Conservation (phyloP, 2,329 filamentous ascomycete species). For the Pseudogymnoascus sp. region DNA sequence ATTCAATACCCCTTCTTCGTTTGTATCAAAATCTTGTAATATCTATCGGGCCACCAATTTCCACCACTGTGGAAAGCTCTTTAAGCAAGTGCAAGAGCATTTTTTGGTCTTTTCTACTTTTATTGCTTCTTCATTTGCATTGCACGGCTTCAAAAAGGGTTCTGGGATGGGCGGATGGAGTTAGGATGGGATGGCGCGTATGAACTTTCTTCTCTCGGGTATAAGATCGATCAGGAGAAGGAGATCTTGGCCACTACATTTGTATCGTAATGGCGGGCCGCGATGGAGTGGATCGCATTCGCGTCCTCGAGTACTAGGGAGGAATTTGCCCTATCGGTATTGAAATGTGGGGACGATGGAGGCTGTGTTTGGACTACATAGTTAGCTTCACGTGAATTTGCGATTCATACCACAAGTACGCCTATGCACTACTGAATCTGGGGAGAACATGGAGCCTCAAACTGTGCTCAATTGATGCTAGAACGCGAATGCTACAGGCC, state of each 20-base stretch:
- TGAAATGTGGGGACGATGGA: conserved; percentile 5
- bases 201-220: not conserved
- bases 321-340: not conserved
- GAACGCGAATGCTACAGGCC: not conserved
- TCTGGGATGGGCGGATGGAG: conserved; percentile 1
- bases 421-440: not conserved
- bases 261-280: conserved; percentile 6
- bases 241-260: not conserved
- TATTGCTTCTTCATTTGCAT: not conserved
- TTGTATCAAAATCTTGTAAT: conserved; percentile 7
- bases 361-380: conserved; percentile 7
- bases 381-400: conserved; percentile 4
- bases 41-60: not conserved
- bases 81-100: conserved; percentile 3
- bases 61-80: not conserved
- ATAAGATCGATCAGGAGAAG: not conserved
- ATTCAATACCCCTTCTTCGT: conserved; percentile 4
- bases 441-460: not conserved
- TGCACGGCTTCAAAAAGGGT: not conserved
- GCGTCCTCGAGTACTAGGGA: not conserved
- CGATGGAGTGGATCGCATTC: conserved; percentile 7
- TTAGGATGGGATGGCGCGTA: not conserved
- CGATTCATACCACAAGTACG: conserved; percentile 5
- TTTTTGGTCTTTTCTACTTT: not conserved
- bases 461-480: not conserved